Conservation (phyloP, 2,329 filamentous ascomycete species). For the Cordyceps cicadae region DNA sequence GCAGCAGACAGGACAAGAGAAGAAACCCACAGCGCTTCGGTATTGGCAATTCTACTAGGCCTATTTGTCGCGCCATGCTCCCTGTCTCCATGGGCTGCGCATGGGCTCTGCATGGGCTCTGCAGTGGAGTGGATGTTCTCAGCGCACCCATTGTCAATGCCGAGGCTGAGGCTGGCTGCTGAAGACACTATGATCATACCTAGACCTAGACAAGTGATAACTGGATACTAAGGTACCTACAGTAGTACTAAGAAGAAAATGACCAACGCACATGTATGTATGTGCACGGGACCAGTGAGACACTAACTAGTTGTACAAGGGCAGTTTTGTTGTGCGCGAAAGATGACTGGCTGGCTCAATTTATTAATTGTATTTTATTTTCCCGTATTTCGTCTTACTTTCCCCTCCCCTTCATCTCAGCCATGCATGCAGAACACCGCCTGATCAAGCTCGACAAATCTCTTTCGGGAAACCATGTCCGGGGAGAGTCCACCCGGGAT, state of each 20-base stretch:
- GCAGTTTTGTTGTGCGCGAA: background rate
- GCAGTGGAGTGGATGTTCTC: background rate
- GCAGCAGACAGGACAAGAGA: background rate
- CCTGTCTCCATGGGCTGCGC: no score
- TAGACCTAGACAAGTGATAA: no score
- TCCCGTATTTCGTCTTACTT: no score
- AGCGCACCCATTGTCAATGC: background rate
- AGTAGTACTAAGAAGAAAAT: no score
- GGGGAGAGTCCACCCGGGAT: background rate
- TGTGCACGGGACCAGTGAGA: background rate
- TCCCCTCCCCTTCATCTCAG: no score
- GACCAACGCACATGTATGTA: background rate
- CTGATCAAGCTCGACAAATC: background rate
- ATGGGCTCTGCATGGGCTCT: background rate
- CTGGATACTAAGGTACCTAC: no score
- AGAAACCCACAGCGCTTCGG: background rate
- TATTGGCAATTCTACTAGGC: background rate
- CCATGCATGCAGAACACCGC: background rate
- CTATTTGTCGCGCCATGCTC: background rate
- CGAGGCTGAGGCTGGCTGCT: background rate
- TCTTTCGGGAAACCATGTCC: slow-evolving; percentile 3
- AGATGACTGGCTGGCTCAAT: background rate
- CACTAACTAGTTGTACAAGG: no score
- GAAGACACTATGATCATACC: no score
- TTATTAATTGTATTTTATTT: no score